A percentile compares a stretch with the other conserved stretches of the same genome.
phyloP scores from a whole-genome alignment of 75 land plant species.

The Ceratopteris richardii region DNA sequence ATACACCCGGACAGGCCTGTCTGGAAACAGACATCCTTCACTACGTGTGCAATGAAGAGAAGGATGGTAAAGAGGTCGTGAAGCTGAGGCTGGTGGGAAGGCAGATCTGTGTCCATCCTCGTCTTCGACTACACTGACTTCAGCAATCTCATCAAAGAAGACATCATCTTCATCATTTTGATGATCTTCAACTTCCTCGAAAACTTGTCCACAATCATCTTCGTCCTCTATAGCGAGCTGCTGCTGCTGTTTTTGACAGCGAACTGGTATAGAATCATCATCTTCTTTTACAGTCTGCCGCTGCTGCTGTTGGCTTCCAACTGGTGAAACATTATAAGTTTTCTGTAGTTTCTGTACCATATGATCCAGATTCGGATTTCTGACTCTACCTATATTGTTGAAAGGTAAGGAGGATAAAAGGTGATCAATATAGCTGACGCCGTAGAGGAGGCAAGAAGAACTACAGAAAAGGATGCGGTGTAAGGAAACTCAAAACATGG shows the following conservation, averaged over 20 bases:
- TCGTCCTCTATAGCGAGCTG: constrained; percentile 2
- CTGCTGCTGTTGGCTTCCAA: too few relatives aligned
- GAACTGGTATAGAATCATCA: too few relatives aligned
- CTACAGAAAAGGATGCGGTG: too few relatives aligned
- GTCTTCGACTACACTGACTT: not conserved
- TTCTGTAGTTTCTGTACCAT: not conserved
- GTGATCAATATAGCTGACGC: too few relatives aligned
- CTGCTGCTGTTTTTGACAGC: not conserved
- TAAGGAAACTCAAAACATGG: too few relatives aligned
- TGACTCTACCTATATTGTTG: constrained; percentile 5
- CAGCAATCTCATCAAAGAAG: constrained; percentile 8
- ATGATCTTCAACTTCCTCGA: not conserved
- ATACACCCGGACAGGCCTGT: constrained; percentile 62
- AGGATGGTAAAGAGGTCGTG: constrained; percentile 11
- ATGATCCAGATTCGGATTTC: not conserved
- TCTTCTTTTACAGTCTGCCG: too few relatives aligned
- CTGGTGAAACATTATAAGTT: not conserved
- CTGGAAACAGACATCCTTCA: constrained; percentile 16
- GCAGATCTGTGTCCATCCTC: not conserved
- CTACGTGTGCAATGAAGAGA: not conserved
- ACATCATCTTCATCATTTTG: not conserved
- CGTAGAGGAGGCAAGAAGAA: too few relatives aligned
- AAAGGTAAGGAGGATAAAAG: not conserved
- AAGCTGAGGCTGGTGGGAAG: not conserved
- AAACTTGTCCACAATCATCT: not conserved